Base-by-base conservation (phyloP, 352 stramenopile species). In the Phytophthora tentaculata region DNA sequence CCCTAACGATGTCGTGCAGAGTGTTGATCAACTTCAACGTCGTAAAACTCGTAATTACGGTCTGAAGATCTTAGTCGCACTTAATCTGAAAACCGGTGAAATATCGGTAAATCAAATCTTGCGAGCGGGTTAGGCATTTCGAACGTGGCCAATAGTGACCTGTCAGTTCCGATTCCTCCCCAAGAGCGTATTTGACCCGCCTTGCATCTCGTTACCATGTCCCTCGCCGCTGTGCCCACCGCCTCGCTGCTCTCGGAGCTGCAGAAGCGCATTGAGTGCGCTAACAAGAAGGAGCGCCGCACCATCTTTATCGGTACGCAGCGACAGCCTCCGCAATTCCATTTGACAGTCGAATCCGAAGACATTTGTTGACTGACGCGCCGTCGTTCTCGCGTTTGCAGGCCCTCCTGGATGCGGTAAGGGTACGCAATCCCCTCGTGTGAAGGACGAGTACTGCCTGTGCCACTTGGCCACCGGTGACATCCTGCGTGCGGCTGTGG, bases 391-490 rank as follows among this genome's bases (percentile, higher is more conserved):
- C 37, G 19, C 48, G 48, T 47, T 56, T 28, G 7, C 47, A 90
- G 92, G 94, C 53, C 92, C 94, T 54, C 92, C 95, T 71, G 97
- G 97, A 45, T 98, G 95, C 56, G 98, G 98, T 71, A 99, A 99
- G 84, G 98, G 98, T 73, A 99, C 98, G 50, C 98, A 99, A 76
- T 97, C 96, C 65, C 97, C 97, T 26, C 91, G 98, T 60, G 94
- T 99, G 55, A 98, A 99, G 82, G 92, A 98, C 37, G 84, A 99
- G 66, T 98, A 99, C 76, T 99, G 98, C 69, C 81, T 98, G 67
- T 98, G 92, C 77, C 97, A 99, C 86, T 81, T 99, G 67, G 97
- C 97, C 26, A 99, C 98, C 7, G 98, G 98, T 60, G 98, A 99
- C 76, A 99, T 99, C 91, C 87, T 99, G 48, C 96, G 98, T 71